A percentile compares a stretch with the other conserved stretches of the same genome.
Evolutionary conservation across 1,284 basidiomycete genomes (phyloP).

Genomic region (Ganoderma sp.): DNA sequence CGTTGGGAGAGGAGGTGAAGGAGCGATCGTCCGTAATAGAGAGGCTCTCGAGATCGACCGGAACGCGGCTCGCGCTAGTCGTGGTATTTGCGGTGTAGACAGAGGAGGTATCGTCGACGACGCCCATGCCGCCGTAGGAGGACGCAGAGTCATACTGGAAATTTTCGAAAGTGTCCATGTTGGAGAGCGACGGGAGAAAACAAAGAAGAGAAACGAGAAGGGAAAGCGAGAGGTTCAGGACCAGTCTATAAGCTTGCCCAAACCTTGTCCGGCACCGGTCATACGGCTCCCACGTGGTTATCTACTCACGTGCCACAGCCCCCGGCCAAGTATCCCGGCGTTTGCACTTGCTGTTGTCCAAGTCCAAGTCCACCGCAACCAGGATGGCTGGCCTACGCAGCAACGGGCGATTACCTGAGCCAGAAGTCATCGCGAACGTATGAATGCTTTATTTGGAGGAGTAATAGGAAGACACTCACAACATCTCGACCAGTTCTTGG

Average conservation of each 20-base stretch:
- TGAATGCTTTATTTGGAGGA: slow-evolving; percentile 26
- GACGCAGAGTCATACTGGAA: slow-evolving; percentile 84
- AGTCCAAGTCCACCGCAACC: background rate
- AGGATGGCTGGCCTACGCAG: slow-evolving; percentile 31
- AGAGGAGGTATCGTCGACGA: slow-evolving; percentile 86
- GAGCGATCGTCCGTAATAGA: slow-evolving; percentile 64
- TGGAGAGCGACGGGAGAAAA: slow-evolving; percentile 12
- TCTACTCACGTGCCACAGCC: slow-evolving; percentile 3
- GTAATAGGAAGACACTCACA: slow-evolving; percentile 7
- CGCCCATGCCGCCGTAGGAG: slow-evolving; percentile 75
- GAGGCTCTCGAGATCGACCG: slow-evolving; percentile 69
- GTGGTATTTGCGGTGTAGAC: slow-evolving; percentile 76
- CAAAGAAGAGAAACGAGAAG: slow-evolving; percentile 20
- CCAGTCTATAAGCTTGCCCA: slow-evolving; percentile 9
- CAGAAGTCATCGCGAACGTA: slow-evolving; percentile 74
- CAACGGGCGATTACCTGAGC: slow-evolving; percentile 60
- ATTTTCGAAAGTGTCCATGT: slow-evolving; percentile 87
- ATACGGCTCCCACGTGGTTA: slow-evolving; percentile 29
- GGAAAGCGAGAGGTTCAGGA: slow-evolving; percentile 11
- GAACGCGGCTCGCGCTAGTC: slow-evolving; percentile 42
- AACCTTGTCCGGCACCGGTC: slow-evolving; percentile 27
- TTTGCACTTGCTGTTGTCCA: background rate
- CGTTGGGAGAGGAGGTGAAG: slow-evolving; percentile 43
- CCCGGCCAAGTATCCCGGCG: background rate
- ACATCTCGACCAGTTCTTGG: slow-evolving; percentile 53